Conservation (phyloP, 2,329 filamentous ascomycete genomes). For the Colletotrichum noveboracense region DNA sequence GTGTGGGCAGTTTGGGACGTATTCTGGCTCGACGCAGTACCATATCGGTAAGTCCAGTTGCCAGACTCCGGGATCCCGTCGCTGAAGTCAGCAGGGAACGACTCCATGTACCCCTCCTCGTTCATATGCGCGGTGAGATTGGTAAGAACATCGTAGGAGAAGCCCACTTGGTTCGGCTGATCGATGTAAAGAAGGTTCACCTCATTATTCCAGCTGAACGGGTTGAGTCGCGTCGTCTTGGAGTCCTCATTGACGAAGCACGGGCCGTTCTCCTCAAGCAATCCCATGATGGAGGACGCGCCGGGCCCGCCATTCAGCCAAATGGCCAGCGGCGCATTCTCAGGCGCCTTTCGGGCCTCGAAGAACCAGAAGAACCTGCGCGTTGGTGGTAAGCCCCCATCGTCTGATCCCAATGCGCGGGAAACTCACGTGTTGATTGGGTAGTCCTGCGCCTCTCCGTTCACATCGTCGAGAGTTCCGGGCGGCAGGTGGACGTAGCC, state of each 20-base stretch:
- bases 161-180: conserved; percentile 65
- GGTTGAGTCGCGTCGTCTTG: conserved; percentile 52
- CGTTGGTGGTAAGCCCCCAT: background rate
- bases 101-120: background rate
- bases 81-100: conserved; percentile 36
- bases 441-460: conserved; percentile 51
- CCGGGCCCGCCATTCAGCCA: conserved; percentile 62
- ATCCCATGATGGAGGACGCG: conserved; percentile 51
- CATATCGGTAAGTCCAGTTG: conserved; percentile 42
- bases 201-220: conserved; percentile 60
- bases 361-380: conserved; percentile 32
- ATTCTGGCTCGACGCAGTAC: conserved; percentile 36
- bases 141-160: conserved; percentile 64
- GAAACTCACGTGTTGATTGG: conserved; percentile 49
- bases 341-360: conserved; percentile 33
- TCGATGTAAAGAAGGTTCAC: conserved; percentile 54
- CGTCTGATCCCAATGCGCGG: background rate
- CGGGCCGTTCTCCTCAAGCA: conserved; percentile 54
- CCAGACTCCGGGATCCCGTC: conserved; percentile 35
- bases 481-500: conserved; percentile 66
- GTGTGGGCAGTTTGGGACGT: conserved; percentile 40
- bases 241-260: conserved; percentile 45
- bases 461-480: conserved; percentile 34
- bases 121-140: conserved; percentile 54
- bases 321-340: conserved; percentile 51